Evolutionary conservation across 1,284 basidiomycete species (phyloP).

Genomic region (Pseudozyma sp.): DNA sequence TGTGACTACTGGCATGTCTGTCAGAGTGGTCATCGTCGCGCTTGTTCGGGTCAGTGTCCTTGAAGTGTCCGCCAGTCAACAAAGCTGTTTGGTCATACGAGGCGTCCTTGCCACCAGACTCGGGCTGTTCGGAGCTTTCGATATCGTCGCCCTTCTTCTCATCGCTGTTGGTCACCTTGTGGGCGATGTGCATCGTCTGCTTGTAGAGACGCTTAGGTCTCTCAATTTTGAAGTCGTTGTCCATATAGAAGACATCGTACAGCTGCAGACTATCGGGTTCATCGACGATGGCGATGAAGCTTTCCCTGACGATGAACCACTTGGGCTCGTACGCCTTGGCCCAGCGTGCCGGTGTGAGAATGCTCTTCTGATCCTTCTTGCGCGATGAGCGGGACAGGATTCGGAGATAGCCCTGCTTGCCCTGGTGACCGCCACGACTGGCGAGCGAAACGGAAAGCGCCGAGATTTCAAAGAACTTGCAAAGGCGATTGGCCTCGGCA

Average conservation of each 20-base stretch:
- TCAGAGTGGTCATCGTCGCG: slow-evolving; percentile 47
- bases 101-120: slow-evolving; percentile 26
- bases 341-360: slow-evolving; percentile 74
- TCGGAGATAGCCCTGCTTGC: slow-evolving; percentile 86
- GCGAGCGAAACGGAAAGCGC: slow-evolving; percentile 87
- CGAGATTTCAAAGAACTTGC: slow-evolving; percentile 94
- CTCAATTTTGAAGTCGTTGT: slow-evolving; percentile 88
- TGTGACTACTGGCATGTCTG: slow-evolving; percentile 76
- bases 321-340: slow-evolving; percentile 77
- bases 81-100: slow-evolving; percentile 59
- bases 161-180: slow-evolving; percentile 50
- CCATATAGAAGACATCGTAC: slow-evolving; percentile 94
- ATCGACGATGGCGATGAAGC: slow-evolving; percentile 87
- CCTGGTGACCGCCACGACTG: slow-evolving; percentile 79
- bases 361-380: slow-evolving; percentile 71
- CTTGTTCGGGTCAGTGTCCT: slow-evolving; percentile 37
- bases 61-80: slow-evolving; percentile 61
- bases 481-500: slow-evolving; percentile 89
- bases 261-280: slow-evolving; percentile 80
- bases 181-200: slow-evolving; percentile 64
- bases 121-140: slow-evolving; percentile 51
- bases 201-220: slow-evolving; percentile 70
- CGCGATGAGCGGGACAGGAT: slow-evolving; percentile 71
- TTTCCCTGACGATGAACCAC: slow-evolving; percentile 95
- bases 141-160: slow-evolving; percentile 25